Conservation (phyloP, 2,329 filamentous ascomycete genomes). For the Ilyonectria mors-panacis region DNA sequence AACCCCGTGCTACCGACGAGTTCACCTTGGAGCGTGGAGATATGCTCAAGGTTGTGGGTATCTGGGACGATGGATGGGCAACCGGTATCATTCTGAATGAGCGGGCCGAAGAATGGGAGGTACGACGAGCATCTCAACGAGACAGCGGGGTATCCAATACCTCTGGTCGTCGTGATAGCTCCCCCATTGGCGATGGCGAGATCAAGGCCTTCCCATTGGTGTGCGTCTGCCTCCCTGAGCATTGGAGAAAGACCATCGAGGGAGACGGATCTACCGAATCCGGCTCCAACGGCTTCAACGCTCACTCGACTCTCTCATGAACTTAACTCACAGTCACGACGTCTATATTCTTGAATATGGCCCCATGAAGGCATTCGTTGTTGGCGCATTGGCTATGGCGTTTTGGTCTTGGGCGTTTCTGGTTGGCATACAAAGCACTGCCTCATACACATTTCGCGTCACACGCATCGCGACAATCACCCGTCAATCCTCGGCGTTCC, state of each 20-base stretch:
- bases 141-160: constrained; percentile 95
- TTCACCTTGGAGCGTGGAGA: constrained; percentile 94
- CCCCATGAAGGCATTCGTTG: constrained; percentile 37
- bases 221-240: constrained; percentile 93
- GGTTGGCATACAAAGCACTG: constrained; percentile 36
- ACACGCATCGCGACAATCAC: constrained; percentile 24
- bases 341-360: constrained; percentile 48
- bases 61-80: constrained; percentile 99
- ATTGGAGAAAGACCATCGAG: constrained; percentile 97
- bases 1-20: constrained; percentile 92
- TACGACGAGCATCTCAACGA: constrained; percentile 80
- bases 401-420: constrained; percentile 49
- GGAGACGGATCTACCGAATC: constrained; percentile 82
- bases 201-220: constrained; percentile 99
- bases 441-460: constrained; percentile 32
- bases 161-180: constrained; percentile 73
- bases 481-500: constrained; percentile 17
- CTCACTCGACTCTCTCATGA: constrained; percentile 48
- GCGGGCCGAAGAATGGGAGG: constrained; percentile 90
- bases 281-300: constrained; percentile 61
- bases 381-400: constrained; percentile 57
- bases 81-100: constrained; percentile 90
- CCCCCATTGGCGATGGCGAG: constrained; percentile 78
- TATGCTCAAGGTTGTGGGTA: constrained; percentile 98
- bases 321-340: constrained; percentile 39